Percentiles rank a stretch among this genome's conserved stretches.
Conservation (phyloP, 768 basidiomycete genomes). For the Trametes cinnabarina region DNA sequence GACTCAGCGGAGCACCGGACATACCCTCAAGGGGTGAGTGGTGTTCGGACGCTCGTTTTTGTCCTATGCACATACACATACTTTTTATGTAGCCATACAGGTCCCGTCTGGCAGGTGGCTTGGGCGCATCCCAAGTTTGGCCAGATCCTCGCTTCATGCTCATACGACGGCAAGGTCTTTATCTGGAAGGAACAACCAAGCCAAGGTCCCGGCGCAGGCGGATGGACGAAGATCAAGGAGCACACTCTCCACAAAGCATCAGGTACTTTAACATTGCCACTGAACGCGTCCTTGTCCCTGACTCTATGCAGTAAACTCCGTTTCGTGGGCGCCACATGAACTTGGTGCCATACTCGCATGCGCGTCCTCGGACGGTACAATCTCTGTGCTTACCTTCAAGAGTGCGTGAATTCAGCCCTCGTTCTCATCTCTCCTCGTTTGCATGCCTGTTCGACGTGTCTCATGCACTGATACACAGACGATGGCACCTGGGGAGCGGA, state of each 20-base stretch:
- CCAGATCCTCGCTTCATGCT: constrained; percentile 94
- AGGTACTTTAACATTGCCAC: constrained; percentile 43
- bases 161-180: constrained; percentile 96
- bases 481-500: constrained; percentile 96
- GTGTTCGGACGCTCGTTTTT: neutral
- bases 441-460: too few relatives aligned
- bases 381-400: constrained; percentile 96
- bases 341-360: constrained; percentile 95
- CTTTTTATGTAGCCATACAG: constrained; percentile 67
- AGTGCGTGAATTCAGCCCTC: constrained; percentile 69
- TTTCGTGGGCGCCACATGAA: constrained; percentile 99
- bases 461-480: constrained; percentile 56
- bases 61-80: neutral
- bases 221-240: constrained; percentile 95
- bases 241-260: constrained; percentile 92
- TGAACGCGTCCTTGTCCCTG: neutral
- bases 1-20: constrained; percentile 59
- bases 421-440: neutral
- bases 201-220: constrained; percentile 52
- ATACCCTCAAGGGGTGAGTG: constrained; percentile 77
- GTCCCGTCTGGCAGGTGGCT: constrained; percentile 96
- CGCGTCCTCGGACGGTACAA: constrained; percentile 94
- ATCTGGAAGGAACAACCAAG: constrained; percentile 92
- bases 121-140: constrained; percentile 99
- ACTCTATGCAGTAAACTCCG: constrained; percentile 75